Evolutionary conservation across 2,329 filamentous ascomycete species (phyloP), one percentile per base, ranked within the genome.

Genomic region (Didymella pomorum): DNA sequence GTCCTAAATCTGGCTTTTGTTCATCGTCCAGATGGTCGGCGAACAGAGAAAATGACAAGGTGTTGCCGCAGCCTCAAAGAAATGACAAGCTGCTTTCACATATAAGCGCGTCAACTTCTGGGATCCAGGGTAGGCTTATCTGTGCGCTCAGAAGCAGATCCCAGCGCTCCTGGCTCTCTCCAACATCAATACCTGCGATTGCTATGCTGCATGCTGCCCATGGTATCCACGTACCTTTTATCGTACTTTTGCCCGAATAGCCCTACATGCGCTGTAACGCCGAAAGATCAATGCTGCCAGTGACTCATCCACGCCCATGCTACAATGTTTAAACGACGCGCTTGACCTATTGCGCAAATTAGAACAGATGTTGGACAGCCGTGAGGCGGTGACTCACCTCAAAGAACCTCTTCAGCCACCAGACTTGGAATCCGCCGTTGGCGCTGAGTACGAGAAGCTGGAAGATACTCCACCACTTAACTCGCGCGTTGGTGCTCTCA

Each of bases 401-500:
- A 76, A 97, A 97, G 86, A 99, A 99, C 75, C 95, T 87, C 82
- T 96, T 95, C 77, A 99, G 80, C 93, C 95, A 99, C 94, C 95
- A 99, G 66, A 99, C 94, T 83, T 99, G 95, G 84, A 99, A 99
- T 67, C 97, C 83, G 61, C 93, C 95, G 83, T 98, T 92, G 71
- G 90, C 93, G 66, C 96, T 84, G 63, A 99, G 86, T 49, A 98
- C 88, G 56, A 87, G 86, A 65, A 99, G 87, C 80, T 99, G 93
- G 80, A 98, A 98, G 71, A 98, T 86, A 79, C 95, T 97, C 95
- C 95, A 99, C 95, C 95, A 99, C 84, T 99, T 99, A 77, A 99
- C 95, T 67, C 95, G 87, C 69, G 88, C 86, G 80, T 99, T 99
- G 73, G 95, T 99, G 85, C 93, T 97, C 83, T 99, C 95, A 65